Evolutionary conservation across 345 rosid genomes (phyloP).

Genomic region (Linum tenue): DNA sequence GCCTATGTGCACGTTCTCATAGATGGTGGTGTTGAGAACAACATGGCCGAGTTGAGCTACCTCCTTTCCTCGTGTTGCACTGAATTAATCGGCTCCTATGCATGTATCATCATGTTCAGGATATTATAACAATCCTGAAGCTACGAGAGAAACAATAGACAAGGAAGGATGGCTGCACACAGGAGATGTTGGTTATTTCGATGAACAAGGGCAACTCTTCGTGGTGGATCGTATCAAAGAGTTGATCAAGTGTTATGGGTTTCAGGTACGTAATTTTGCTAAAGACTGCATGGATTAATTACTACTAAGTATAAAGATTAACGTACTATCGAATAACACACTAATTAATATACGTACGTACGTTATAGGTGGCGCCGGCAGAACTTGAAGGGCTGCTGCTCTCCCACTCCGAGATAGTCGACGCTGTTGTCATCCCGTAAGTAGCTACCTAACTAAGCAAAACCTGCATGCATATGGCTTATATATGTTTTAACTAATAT

Average conservation of each 20-base stretch:
- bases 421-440: neutral
- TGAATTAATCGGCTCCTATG: too few species aligned
- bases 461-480: too few species aligned
- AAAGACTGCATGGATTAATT: too few species aligned
- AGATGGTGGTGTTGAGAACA: too few species aligned
- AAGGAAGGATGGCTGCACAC: slow-evolving; percentile 4
- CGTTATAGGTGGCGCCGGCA: neutral
- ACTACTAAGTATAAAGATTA: too few species aligned
- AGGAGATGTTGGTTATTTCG: neutral
- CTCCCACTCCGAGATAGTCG: neutral
- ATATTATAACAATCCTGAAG: neutral
- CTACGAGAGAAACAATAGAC: neutral
- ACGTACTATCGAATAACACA: too few species aligned
- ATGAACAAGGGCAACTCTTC: neutral
- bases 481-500: too few species aligned
- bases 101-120: neutral
- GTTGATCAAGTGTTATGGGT: neutral
- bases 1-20: too few species aligned
- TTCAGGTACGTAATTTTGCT: neutral
- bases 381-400: neutral
- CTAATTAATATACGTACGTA: neutral
- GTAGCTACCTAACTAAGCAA: neutral
- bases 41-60: neutral
- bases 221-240: neutral
- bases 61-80: neutral